phyloP scores from a whole-genome alignment of 352 stramenopile genomes.

The Phytophthora tentaculata region DNA sequence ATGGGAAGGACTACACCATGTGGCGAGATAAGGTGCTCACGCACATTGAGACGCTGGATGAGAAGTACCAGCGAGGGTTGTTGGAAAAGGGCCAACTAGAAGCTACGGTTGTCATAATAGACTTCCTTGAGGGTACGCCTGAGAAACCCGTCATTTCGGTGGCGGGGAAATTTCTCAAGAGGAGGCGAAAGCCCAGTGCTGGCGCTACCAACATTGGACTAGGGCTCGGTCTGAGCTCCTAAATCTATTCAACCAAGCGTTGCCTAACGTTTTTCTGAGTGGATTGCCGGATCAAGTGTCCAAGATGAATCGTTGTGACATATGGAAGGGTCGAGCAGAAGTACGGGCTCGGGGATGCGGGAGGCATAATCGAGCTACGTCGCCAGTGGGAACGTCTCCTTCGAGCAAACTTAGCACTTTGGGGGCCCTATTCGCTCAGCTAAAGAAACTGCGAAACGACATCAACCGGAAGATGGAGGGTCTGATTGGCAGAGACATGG shows the following conservation, averaged over 20 bases:
- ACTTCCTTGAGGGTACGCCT: conserved; percentile 16
- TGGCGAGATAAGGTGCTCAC: conserved; percentile 23
- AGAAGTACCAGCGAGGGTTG: conserved; percentile 15
- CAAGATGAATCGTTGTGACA: neutral
- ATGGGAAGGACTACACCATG: conserved; percentile 15
- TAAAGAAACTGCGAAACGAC: conserved; percentile 5
- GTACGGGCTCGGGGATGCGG: neutral
- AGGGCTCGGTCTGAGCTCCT: neutral
- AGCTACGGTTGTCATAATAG: conserved; percentile 13
- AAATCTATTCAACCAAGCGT: neutral
- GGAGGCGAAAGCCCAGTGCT: neutral
- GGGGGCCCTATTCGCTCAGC: conserved; percentile 8
- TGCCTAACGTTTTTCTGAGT: neutral
- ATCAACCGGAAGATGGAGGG: neutral
- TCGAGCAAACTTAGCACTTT: conserved; percentile 5
- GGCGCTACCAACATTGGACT: conserved; percentile 12
- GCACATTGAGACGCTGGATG: conserved; percentile 11
- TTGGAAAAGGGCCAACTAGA: conserved; percentile 22
- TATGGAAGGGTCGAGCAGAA: neutral
- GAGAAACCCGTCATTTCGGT: conserved; percentile 4
- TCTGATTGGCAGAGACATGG: conserved; percentile 10
- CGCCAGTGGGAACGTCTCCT: conserved; percentile 4
- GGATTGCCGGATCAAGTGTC: neutral
- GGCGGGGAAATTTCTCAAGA: neutral
- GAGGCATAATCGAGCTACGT: neutral